Base-by-base conservation (phyloP, 257 asterid species). In the Buddleja alternifolia region DNA sequence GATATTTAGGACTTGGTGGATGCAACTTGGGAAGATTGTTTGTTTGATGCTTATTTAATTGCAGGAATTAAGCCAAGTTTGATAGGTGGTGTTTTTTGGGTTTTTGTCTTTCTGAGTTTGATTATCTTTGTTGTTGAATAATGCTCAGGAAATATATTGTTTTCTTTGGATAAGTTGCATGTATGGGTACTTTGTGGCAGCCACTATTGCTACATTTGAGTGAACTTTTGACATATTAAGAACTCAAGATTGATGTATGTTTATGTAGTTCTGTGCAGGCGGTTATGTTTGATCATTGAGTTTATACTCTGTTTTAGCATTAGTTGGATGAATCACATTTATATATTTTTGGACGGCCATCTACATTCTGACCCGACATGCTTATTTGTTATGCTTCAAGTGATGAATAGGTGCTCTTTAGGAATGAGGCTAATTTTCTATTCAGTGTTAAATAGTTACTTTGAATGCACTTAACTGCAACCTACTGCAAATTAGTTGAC, bases 31-130 rank as follows among this genome's bases (percentile, higher is more conserved):
- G n/a, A n/a, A n/a, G n/a, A n/a, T n/a, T n/a, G n/a, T n/a, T n/a
- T n/a, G n/a, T n/a, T n/a, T n/a, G n/a, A n/a, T n/a, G n/a, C n/a
- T n/a, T n/a, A n/a, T n/a, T n/a, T n/a, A n/a, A n/a, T n/a, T n/a
- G n/a, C n/a, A n/a, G n/a, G n/a, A n/a, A n/a, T n/a, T n/a, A n/a
- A n/a, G n/a, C n/a, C 85, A 77, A 65, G 77, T 90, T 90, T 90
- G 95, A 72, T 79, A 77, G 78, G n/a, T 63, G 41, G 25, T 23
- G 61, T 65, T 73, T 72, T 60, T 59, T n/a, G n/a, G 77, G 63
- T 64, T 78, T 75, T 67, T 67, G 59, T 66, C 37, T 56, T 74
- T 76, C 52, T 69, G 34, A 54, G 78, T 59, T 66, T 84, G 62
- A 70, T 70, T 36, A 70, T 69, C 64, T 40, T 68, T 62, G 67